Evolutionary conservation across 768 basidiomycete species (phyloP).

Genomic region (Xerocomus brunneocitrinus): DNA sequence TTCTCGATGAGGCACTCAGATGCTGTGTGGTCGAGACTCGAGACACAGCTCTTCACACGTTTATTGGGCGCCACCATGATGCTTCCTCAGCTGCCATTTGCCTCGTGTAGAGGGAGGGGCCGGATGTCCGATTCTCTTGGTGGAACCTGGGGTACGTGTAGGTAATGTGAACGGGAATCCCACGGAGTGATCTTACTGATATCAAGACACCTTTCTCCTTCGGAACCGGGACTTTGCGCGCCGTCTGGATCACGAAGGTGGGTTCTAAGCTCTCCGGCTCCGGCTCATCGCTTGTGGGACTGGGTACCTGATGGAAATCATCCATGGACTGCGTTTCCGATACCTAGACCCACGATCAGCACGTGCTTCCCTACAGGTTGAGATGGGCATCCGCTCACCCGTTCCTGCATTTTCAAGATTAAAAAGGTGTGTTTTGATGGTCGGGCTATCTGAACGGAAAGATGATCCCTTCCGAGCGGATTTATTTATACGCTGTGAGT

Average conservation of each 20-base stretch:
- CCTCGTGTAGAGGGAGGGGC: conserved; percentile 18
- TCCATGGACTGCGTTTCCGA: conserved; percentile 11
- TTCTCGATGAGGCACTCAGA: neutral
- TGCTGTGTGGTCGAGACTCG: conserved; percentile 1
- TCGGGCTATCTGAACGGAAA: conserved; percentile 9
- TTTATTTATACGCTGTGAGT: conserved; percentile 15
- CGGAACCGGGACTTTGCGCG: conserved; percentile 15
- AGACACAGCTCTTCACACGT: conserved; percentile 6
- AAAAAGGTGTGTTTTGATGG: conserved; percentile 25
- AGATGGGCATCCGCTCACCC: conserved; percentile 15
- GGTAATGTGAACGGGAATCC: conserved; percentile 1
- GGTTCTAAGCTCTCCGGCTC: conserved; percentile 7
- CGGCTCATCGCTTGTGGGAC: neutral
- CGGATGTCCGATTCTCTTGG: conserved; percentile 13
- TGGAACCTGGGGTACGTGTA: conserved; percentile 21
- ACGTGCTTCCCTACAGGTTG: conserved; percentile 19
- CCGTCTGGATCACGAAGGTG: conserved; percentile 23
- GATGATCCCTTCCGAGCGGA: conserved; percentile 7
- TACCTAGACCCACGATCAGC: conserved; percentile 23
- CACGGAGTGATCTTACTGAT: conserved; percentile 10
- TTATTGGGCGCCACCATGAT: neutral
- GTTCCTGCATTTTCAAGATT: conserved; percentile 19
- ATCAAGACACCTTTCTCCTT: conserved; percentile 21
- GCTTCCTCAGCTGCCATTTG: conserved; percentile 10
- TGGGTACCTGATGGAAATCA: conserved; percentile 7